Evolutionary conservation across 768 basidiomycete genomes (phyloP), one percentile per base, ranked within the genome.

Genomic region (Suillus discolor): DNA sequence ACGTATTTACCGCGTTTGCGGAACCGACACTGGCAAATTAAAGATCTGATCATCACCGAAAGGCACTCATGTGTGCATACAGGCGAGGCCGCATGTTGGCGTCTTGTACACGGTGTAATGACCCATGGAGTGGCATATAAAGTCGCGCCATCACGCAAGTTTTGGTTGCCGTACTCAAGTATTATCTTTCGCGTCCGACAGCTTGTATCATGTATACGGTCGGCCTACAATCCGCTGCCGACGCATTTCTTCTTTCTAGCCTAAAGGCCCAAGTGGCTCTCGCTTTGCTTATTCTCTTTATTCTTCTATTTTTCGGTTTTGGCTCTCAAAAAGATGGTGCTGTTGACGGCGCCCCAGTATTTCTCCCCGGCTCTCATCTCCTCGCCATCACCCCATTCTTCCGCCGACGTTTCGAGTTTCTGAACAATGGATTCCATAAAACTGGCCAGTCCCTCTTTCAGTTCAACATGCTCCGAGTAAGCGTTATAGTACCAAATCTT

Each of bases 361-460:
- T 79, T 61, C 79, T 92, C 7, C 90, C 90, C 51, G 85, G 87
- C 51, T 79, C 80, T 49, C 83, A 84, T 65, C 78, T 89, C 63
- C 81, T 85, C 70, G 82, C 85, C 68, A 87, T 89, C 63, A 72
- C 79, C 38, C 86, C 89, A 18, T 93, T 93, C 81, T 92, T 91
- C 74, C 85, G 83, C 55, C 79, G 77, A 69, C 84, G 90, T 62
- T 87, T 87, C 71, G 90, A 92, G 71, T 93, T 93, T 74, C 72
- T 93, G 66, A 87, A 86, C 71, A 85, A 87, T 80, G 90, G 87
- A 16, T 91, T 92, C 75, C 83, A 85, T 66, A 84, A 83, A 61
- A 89, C 89, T 34, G 89, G 89, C 4, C 82, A 88, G 68, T 82
- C 82, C 64, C 71, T 89, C 47, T 93, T 89, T 71, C 87, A 88